Base-by-base conservation (phyloP, 768 basidiomycete genomes). In the Amanita brunnescens region DNA sequence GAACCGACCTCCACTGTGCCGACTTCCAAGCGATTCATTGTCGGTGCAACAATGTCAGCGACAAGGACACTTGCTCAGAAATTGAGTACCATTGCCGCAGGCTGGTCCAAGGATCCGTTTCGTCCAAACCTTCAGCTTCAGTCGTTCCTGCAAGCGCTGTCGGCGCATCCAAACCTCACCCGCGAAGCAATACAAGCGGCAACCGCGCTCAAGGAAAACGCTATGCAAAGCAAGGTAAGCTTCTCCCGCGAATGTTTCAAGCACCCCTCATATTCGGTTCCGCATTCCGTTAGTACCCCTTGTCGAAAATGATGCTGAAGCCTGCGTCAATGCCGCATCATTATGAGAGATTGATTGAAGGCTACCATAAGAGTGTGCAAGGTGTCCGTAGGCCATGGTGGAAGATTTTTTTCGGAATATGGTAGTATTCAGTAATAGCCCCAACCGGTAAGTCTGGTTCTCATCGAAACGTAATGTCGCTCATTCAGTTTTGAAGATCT, bases 371-470 rank as follows among this genome's bases (percentile, higher is more conserved):
- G 67, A 86, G 84, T 58, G 76, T 80, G 9, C 70, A 81, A 59
- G 88, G 88, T n/a, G 84, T 88, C 39, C 76, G 76, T 30, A 71
- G 88, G 49, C 86, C 88, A 2, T 82, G 83, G 83, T 91, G 88
- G 88, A 88, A 91, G 63, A 68, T 85, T 38, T 86, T 91, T 64
- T 83, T 91, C 57, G 78, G 79, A 34, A 73, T 88, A 53, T 88
- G 87, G 86, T 83, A 74, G 67, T 52, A 9, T 3, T n/a, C 13
- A 10, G 9, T 5, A 45, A 5, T 16, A 4, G 16, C 26, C 24
- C 21, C 34, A 48, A 24, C 16, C 24, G 13, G 47, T 35, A 35
- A 30, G 47, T 23, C 32, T 35, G 18, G 21, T 46, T 32, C 18
- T 29, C 43, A 44, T 30, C n/a, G 23, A 8, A 32, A 29, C 39